phyloP scores from a whole-genome alignment of 441 rosid genomes.

The Jatropha podagrica region DNA sequence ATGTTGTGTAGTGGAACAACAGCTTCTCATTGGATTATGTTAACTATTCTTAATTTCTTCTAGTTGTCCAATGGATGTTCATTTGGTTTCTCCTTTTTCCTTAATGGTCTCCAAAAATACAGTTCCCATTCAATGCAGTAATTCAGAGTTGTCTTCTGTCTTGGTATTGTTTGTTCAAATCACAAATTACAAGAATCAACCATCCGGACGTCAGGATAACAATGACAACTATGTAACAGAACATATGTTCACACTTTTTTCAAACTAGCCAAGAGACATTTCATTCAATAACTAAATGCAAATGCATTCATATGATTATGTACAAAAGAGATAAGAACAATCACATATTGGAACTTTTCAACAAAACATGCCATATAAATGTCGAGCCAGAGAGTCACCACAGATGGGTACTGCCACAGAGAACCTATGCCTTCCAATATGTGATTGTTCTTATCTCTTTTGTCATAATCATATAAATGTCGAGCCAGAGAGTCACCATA shows the following conservation, averaged over 20 bases:
- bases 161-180: not conserved
- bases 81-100: not conserved
- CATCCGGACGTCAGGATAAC: no score
- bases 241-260: not conserved
- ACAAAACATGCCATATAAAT: not conserved
- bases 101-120: not conserved
- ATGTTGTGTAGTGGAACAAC: not conserved
- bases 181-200: not conserved
- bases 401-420: not conserved
- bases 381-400: not conserved
- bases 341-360: not conserved
- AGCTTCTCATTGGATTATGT: not conserved
- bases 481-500: not conserved
- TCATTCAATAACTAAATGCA: not conserved
- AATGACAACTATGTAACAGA: not conserved
- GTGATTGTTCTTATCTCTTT: no score
- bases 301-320: not conserved
- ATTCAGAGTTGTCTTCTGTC: not conserved
- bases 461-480: no score
- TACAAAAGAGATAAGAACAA: slow-evolving; percentile 7
- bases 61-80: not conserved
- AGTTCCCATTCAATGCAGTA: not conserved
- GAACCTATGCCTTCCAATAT: not conserved
- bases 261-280: not conserved
- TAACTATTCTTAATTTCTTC: not conserved